Conservation (phyloP, 768 basidiomycete genomes). For the Lactarius hengduanensis region DNA sequence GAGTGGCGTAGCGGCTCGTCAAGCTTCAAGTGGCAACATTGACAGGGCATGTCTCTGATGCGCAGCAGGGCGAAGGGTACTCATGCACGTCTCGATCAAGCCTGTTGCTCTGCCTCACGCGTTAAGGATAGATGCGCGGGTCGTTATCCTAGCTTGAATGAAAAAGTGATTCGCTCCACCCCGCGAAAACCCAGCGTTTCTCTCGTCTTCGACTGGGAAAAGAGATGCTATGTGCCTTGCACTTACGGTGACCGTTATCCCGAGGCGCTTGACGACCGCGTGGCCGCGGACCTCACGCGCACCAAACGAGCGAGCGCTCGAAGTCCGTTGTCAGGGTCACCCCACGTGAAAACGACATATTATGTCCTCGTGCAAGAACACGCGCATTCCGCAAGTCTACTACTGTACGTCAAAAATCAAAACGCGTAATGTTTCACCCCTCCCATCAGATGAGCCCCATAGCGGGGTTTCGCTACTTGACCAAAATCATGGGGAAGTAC, state of each 20-base stretch:
- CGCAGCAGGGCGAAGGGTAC: background rate
- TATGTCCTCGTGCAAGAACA: conserved; percentile 1
- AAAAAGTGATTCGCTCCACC: background rate
- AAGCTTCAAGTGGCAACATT: background rate
- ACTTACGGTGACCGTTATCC: background rate
- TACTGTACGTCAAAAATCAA: conserved; percentile 6
- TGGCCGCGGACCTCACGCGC: conserved; percentile 24
- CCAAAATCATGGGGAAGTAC: conserved; percentile 80
- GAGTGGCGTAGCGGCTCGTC: background rate
- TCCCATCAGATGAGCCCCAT: background rate
- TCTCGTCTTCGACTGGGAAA: background rate
- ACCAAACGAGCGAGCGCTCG: background rate
- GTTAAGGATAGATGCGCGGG: background rate
- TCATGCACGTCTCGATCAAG: background rate
- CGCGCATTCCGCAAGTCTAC: conserved; percentile 6
- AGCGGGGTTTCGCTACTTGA: conserved; percentile 34
- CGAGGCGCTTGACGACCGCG: background rate
- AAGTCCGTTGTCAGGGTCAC: background rate
- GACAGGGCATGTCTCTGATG: background rate
- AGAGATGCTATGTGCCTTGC: background rate
- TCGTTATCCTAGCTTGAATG: background rate
- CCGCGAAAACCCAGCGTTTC: conserved; percentile 22
- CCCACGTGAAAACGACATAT: background rate
- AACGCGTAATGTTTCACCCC: background rate
- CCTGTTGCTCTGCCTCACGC: background rate